Evolutionary conservation across 352 stramenopile species (phyloP), one percentile per base, ranked within the genome.

Genomic region (Thraustotheca clavata): DNA sequence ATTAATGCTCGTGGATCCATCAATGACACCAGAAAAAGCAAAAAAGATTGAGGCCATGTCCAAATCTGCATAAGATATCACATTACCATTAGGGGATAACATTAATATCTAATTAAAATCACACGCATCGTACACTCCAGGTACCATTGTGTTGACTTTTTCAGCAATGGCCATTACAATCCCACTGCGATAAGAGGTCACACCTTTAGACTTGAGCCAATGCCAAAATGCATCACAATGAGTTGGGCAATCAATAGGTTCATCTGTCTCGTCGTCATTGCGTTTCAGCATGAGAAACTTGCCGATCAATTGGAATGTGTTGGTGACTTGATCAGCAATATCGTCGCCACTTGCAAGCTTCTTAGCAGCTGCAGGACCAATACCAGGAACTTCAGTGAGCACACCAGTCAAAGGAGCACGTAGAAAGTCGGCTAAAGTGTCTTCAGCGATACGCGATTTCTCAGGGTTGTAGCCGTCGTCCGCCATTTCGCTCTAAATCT

Each of bases 221-320:
- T 91, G 94, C 93, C 94, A 98, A 62, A 99, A 98, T 57, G 94
- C 91, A 72, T 99, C 84, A 54, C 90, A 98, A 74, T 99, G 96
- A 47, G 95, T 88, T 31, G 92, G 75, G 61, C 83, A 97, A 60
- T 97, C 88, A 48, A 98, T 85, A 66, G 96, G 75, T 8, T 95
- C 91, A 33, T 89, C 87, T 26, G 83, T 86, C 62, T 94, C 89
- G 31, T 96, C 88, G 61, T 89, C 92, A 55, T 91, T 94, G 49
- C 92, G 73, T 65, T 92, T 92, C 35, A 94, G 79, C 76, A 91
- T 74, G 34, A 92, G 72, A 63, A 92, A 91, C 70, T 98, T 97
- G 73, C 94, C 96, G 69, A 99, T 96, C 32, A 99, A 83, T 73
- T 98, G 94, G 79, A 97, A 98, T n/a, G 95, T 98, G 83, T 98